phyloP scores from a whole-genome alignment of 305 asterid species.

The Ajuga reptans region DNA sequence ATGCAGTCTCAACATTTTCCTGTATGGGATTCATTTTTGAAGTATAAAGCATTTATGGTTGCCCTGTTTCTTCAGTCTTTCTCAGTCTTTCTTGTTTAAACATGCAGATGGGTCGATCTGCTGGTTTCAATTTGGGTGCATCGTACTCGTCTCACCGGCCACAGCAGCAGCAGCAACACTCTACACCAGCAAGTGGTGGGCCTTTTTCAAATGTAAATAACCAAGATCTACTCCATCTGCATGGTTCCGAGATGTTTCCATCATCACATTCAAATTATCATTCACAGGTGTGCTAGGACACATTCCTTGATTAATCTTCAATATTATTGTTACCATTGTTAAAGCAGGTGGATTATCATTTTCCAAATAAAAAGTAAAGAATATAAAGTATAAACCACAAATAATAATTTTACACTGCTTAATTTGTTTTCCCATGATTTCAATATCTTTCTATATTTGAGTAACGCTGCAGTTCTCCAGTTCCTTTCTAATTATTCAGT shows the following conservation, averaged over 20 bases:
- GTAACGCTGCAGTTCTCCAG: neutral
- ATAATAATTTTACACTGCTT: neutral
- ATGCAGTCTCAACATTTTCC: conserved; percentile 93
- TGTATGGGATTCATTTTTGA: conserved; percentile 40
- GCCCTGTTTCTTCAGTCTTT: conserved; percentile 7
- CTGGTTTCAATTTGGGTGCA: conserved; percentile 90
- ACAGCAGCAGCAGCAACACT: conserved; percentile 82
- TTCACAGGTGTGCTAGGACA: conserved; percentile 51
- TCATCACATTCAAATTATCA: conserved; percentile 72
- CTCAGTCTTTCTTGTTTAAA: conserved; percentile 26
- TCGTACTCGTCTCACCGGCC: conserved; percentile 82
- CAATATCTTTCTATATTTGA: neutral
- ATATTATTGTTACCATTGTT: conserved; percentile 5
- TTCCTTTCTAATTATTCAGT: neutral
- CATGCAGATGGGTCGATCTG: conserved; percentile 87
- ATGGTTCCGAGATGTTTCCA: conserved; percentile 83
- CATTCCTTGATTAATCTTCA: conserved; percentile 10
- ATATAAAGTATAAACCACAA: neutral
- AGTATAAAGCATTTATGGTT: conserved; percentile 3
- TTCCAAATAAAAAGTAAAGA: neutral
- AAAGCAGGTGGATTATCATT: neutral
- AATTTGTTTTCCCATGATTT: conserved; percentile 7
- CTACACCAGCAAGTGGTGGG: conserved; percentile 58
- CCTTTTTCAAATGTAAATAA: conserved; percentile 70
- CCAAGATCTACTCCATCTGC: conserved; percentile 87